A percentile compares a stretch with the other conserved stretches of the same genome.
Evolutionary conservation across 108 stramenopile genomes (phyloP).

Genomic region (Nitzschia inconspicua): DNA sequence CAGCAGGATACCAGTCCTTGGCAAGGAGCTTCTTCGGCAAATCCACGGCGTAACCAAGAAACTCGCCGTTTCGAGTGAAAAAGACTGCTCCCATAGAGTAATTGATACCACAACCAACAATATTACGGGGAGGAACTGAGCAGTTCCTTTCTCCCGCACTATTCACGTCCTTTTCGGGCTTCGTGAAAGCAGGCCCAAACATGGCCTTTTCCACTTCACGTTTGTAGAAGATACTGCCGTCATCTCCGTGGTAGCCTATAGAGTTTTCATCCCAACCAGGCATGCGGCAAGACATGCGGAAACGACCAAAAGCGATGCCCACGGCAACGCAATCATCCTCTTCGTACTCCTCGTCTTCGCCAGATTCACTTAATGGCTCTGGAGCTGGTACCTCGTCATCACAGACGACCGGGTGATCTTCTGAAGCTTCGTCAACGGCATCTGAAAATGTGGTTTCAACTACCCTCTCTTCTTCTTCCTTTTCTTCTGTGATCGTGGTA

Average conservation of each 20-base stretch:
- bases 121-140: not conserved
- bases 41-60: not conserved
- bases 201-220: no score
- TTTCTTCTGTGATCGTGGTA: no score
- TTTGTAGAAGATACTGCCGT: not conserved
- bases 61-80: not conserved
- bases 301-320: not conserved
- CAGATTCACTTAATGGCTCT: no score
- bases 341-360: no score
- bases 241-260: not conserved
- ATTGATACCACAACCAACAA: not conserved
- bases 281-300: not conserved
- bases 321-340: not conserved
- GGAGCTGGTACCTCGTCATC: no score
- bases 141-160: no score
- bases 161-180: no score
- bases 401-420: no score
- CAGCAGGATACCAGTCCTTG: slow-evolving; percentile 1
- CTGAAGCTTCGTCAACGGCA: not conserved
- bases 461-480: not conserved
- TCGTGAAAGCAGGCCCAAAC: no score
- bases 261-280: not conserved
- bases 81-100: not conserved
- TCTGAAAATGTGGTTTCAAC: no score
- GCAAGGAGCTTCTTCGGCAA: not conserved